Base-by-base conservation (phyloP, 2,329 filamentous ascomycete species). In the Fusarium sp. region DNA sequence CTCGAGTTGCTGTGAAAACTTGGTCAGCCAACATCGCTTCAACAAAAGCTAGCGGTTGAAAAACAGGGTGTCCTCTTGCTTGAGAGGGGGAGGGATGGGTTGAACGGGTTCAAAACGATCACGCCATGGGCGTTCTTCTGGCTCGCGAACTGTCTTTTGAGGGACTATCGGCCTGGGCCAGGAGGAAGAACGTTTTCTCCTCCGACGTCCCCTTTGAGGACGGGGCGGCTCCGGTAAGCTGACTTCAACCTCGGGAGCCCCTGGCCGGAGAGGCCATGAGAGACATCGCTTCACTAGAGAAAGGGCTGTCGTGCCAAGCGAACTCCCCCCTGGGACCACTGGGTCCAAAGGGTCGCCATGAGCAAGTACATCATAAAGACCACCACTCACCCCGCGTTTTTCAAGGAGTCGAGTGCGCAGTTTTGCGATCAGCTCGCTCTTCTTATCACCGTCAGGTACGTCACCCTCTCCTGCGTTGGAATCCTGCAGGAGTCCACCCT, bases 371-470 rank as follows among this genome's bases (percentile, higher is more conserved):
- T 35, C 14, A 46, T 51, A 55, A 53, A 73, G 64, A 35, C 64
- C 68, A 71, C 53, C 44, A 84, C 88, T 87, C 81, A 91, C 90
- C 87, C 91, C 87, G 72, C 88, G 88, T 77, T 89, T 83, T 79
- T 89, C 85, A 79, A 86, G 86, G 72, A 90, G 85, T 56, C 86
- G 85, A 58, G 84, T 81, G 55, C 87, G 86, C 55, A 91, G 83
- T 82, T 90, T 90, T 77, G 90, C 88, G 68, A 89, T 85, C 83
- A 89, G 89, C 75, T 89, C 89, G 68, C 78, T 79, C 56, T 80
- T 77, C 80, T 87, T 87, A 69, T 81, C 77, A 55, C 81, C 78
- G 49, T 85, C 84, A 6, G 76, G 78, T 36, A 70, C 71, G 65
- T 81, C 80, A 62, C 77, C 73, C 72, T 84, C 81, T 72, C 82